Percentiles rank a stretch among this genome's conserved stretches.
These are phyloP conservation scores for Gnetum montanum DNA, from an alignment of 75 land plant genomes.

Conservation along the genomic window DNA sequence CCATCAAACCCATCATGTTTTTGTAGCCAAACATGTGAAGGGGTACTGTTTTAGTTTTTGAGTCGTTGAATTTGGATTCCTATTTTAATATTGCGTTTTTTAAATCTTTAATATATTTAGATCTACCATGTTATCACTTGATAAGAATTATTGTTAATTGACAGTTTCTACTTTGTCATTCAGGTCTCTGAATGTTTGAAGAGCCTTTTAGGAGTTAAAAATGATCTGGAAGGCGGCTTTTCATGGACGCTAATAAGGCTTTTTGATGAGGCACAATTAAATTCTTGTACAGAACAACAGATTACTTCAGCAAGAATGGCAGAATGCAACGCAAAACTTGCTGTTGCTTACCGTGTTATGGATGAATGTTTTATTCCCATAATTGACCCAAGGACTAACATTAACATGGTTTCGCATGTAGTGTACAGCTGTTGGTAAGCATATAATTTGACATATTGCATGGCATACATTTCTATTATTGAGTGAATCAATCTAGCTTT, in stretches of 20 bases:
- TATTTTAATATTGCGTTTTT: background rate
- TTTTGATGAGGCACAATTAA: conserved; percentile 21
- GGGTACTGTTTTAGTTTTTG: conserved; percentile 11
- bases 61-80: background rate
- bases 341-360: conserved; percentile 84
- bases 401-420: conserved; percentile 70
- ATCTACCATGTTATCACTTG: no score
- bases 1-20: no score
- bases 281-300: background rate
- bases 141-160: no score
- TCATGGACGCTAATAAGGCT: conserved; percentile 45
- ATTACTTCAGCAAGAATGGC: conserved; percentile 30
- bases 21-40: conserved; percentile 13
- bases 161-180: background rate
- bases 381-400: conserved; percentile 62
- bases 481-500: no score
- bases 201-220: conserved; percentile 44
- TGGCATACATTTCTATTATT: no score
- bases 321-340: conserved; percentile 70
- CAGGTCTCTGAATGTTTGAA: conserved; percentile 49
- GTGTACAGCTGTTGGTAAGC: conserved; percentile 87
- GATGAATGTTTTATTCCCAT: conserved; percentile 95
- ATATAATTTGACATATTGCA: no score
- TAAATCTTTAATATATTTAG: no score
- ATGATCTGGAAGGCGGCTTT: conserved; percentile 44